A percentile compares a stretch with the other conserved stretches of the same genome.
phyloP scores from a whole-genome alignment of 2,329 filamentous ascomycete genomes.

The Ascochyta koolunga region DNA sequence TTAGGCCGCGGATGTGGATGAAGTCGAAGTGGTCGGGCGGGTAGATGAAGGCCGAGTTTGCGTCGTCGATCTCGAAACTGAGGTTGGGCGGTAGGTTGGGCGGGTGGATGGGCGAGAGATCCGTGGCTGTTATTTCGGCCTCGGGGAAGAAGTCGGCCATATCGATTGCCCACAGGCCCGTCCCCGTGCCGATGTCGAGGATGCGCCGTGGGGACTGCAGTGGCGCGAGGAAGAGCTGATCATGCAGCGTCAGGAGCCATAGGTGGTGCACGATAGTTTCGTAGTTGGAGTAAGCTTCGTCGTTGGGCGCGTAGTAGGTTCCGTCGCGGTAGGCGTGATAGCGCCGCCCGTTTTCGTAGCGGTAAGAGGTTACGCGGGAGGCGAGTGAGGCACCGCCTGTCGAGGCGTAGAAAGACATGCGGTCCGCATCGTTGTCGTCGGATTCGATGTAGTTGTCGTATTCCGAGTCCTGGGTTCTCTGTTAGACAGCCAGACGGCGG shows the following conservation, averaged over 20 bases:
- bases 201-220: slow-evolving; percentile 35
- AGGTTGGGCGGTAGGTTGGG: slow-evolving; percentile 49
- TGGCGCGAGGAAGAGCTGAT: slow-evolving; percentile 45
- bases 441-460: slow-evolving; percentile 33
- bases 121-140: slow-evolving; percentile 44
- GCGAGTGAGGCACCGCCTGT: slow-evolving; percentile 47
- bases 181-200: slow-evolving; percentile 46
- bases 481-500: no score
- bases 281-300: slow-evolving; percentile 36
- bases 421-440: slow-evolving; percentile 34
- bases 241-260: slow-evolving; percentile 44
- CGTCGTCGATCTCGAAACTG: slow-evolving; percentile 55
- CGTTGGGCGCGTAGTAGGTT: slow-evolving; percentile 45
- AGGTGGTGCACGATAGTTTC: slow-evolving; percentile 43
- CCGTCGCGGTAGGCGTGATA: slow-evolving; percentile 46
- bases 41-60: slow-evolving; percentile 50
- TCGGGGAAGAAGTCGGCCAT: slow-evolving; percentile 47
- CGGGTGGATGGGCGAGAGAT: slow-evolving; percentile 45
- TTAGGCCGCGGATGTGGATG: slow-evolving; percentile 50
- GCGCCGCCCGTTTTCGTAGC: slow-evolving; percentile 46
- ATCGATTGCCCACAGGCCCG: slow-evolving; percentile 46
- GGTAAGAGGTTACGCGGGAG: slow-evolving; percentile 48
- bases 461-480: slow-evolving; percentile 28
- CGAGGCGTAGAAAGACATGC: slow-evolving; percentile 34
- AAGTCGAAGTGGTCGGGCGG: slow-evolving; percentile 47